phyloP scores from a whole-genome alignment of 768 basidiomycete genomes.

The Leccinum longicurvipes region DNA sequence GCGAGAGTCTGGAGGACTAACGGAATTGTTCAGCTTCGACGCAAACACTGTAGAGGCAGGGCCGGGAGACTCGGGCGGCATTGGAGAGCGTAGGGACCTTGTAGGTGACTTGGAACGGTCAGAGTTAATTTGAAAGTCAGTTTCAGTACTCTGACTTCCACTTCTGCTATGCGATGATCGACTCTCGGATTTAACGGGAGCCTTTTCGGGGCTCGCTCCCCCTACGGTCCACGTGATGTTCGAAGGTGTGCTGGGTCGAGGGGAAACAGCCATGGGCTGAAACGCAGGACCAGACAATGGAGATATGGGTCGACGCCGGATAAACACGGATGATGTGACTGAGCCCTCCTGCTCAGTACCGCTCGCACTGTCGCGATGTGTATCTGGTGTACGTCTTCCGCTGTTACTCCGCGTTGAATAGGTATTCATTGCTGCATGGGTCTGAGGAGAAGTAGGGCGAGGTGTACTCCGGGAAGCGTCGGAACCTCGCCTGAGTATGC shows the following conservation, averaged over 20 bases:
- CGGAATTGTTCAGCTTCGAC: conserved; percentile 30
- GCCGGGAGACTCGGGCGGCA: conserved; percentile 58
- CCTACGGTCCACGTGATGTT: conserved; percentile 66
- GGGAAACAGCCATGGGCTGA: conserved; percentile 56
- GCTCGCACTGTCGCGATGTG: conserved; percentile 36
- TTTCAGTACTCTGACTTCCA: conserved; percentile 52
- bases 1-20: conserved; percentile 36
- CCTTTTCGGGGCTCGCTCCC: conserved; percentile 32
- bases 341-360: conserved; percentile 41
- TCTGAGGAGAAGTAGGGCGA: conserved; percentile 47
- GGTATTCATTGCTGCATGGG: conserved; percentile 37
- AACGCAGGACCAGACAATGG: conserved; percentile 60
- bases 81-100: conserved; percentile 53
- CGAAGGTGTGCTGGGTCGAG: conserved; percentile 60
- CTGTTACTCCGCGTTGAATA: conserved; percentile 59
- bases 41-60: conserved; percentile 32
- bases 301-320: conserved; percentile 66
- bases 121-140: conserved; percentile 19
- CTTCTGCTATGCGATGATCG: conserved; percentile 47
- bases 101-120: conserved; percentile 42
- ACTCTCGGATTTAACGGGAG: conserved; percentile 30
- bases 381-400: conserved; percentile 65
- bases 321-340: conserved; percentile 49
- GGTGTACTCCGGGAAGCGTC: conserved; percentile 48
- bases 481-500: conserved; percentile 52